phyloP scores from a whole-genome alignment of 148 eudicot genomes.

The Hydrangea macrophylla region DNA sequence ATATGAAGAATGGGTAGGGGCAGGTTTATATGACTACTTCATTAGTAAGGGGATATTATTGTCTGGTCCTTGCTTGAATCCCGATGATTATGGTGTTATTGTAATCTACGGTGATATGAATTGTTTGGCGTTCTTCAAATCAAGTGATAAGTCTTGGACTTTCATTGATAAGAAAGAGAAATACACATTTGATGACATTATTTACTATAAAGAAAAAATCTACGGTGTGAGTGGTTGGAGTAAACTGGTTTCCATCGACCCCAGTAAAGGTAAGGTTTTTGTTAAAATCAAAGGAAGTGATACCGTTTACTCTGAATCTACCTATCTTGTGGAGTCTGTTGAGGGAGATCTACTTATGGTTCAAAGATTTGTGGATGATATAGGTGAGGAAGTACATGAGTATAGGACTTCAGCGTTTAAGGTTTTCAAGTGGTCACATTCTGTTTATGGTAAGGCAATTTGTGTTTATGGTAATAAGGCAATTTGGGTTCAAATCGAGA shows the following conservation, averaged over 20 bases:
- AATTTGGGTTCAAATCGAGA: conserved; percentile 3
- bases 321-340: conserved; percentile 15
- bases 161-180: background rate
- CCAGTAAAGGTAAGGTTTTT: background rate
- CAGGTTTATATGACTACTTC: background rate
- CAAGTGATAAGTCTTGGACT: conserved; percentile 4
- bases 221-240: background rate
- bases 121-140: conserved; percentile 2
- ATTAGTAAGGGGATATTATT: background rate
- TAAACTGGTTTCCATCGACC: background rate
- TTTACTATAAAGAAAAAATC: background rate
- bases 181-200: background rate
- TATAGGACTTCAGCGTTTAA: background rate
- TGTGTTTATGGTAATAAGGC: too few relatives aligned
- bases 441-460: background rate
- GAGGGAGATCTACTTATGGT: conserved; percentile 9
- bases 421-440: conserved; percentile 4
- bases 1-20: background rate
- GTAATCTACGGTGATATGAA: background rate
- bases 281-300: too few relatives aligned
- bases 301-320: background rate
- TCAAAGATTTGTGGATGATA: background rate
- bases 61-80: background rate
- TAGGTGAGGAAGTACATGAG: background rate
- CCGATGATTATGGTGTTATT: background rate